A percentile compares a stretch with the other conserved stretches of the same genome.
These are phyloP conservation scores for Aurantiochytrium sp. DNA, from an alignment of 108 stramenopile genomes.

Conservation along the genomic window DNA sequence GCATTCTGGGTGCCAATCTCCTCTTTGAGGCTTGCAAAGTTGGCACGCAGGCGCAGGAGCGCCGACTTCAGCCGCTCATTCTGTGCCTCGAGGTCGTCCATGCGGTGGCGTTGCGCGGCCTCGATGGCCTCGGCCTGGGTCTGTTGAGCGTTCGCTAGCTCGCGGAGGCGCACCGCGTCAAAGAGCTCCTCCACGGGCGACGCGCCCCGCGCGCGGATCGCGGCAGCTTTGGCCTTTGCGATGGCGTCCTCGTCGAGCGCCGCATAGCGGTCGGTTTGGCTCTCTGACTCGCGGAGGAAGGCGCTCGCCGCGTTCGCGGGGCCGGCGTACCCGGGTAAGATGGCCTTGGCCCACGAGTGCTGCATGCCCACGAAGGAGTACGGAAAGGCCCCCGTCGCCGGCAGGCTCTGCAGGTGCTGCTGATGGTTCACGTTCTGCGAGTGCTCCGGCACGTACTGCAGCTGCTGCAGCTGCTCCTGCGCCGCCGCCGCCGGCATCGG, in stretches of 20 bases:
- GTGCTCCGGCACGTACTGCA: no score
- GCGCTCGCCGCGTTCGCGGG: background rate
- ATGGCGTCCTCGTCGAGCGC: background rate
- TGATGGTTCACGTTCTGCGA: no score
- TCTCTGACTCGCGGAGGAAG: background rate
- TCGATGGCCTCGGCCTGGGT: background rate
- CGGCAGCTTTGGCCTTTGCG: background rate
- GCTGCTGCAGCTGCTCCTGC: no score
- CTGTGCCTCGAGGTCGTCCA: background rate
- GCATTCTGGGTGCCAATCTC: background rate
- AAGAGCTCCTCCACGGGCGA: background rate
- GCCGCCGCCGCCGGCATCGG: no score
- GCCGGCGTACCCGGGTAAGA: background rate
- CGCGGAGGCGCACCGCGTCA: background rate
- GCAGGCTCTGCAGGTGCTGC: background rate
- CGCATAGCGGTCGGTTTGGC: background rate
- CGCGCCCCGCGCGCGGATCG: background rate
- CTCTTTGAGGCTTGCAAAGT: background rate
- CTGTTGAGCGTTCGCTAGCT: background rate
- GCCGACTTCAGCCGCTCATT: background rate
- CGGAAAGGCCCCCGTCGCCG: background rate
- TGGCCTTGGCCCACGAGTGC: background rate
- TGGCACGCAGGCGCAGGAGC: background rate
- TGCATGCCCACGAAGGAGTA: background rate
- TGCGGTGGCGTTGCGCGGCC: background rate